Conservation (phyloP, 2,329 filamentous ascomycete species). For the Trichoderma afroharzianum region DNA sequence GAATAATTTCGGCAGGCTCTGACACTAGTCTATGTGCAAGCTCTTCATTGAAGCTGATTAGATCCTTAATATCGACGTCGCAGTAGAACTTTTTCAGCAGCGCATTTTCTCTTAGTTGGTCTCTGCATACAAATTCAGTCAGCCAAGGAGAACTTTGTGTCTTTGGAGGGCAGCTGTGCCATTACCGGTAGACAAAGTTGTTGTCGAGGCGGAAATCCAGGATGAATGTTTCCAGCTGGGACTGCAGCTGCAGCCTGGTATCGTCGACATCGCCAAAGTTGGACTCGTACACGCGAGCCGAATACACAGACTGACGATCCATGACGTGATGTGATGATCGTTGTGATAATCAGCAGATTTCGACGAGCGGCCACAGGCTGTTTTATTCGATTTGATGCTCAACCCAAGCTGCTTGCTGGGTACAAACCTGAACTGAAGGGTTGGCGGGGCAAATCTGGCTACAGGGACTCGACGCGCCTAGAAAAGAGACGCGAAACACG, state of each 20-base stretch:
- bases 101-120: slow-evolving; percentile 93
- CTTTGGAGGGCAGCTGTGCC: slow-evolving; percentile 17
- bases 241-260: slow-evolving; percentile 68
- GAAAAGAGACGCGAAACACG: slow-evolving; percentile 26
- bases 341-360: slow-evolving; percentile 18
- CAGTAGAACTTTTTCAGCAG: slow-evolving; percentile 92
- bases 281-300: slow-evolving; percentile 73
- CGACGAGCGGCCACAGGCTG: too few relatives aligned
- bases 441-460: slow-evolving; percentile 20
- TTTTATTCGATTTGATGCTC: neutral
- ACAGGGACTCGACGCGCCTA: slow-evolving; percentile 18
- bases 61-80: slow-evolving; percentile 90
- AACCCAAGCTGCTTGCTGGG: neutral
- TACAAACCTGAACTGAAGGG: neutral
- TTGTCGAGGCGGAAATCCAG: slow-evolving; percentile 93
- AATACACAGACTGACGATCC: slow-evolving; percentile 86
- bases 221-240: slow-evolving; percentile 83
- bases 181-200: slow-evolving; percentile 85
- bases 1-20: slow-evolving; percentile 88
- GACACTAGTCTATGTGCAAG: slow-evolving; percentile 84
- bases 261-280: slow-evolving; percentile 64
- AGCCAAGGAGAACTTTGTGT: slow-evolving; percentile 2
- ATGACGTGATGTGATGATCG: slow-evolving; percentile 42
- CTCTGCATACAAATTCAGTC: slow-evolving; percentile 51
- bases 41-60: slow-evolving; percentile 96